Evolutionary conservation across 805 yeast genomes (phyloP), one percentile per base, ranked within the genome.

Genomic region (Tetrapisispora namnaoensis): DNA sequence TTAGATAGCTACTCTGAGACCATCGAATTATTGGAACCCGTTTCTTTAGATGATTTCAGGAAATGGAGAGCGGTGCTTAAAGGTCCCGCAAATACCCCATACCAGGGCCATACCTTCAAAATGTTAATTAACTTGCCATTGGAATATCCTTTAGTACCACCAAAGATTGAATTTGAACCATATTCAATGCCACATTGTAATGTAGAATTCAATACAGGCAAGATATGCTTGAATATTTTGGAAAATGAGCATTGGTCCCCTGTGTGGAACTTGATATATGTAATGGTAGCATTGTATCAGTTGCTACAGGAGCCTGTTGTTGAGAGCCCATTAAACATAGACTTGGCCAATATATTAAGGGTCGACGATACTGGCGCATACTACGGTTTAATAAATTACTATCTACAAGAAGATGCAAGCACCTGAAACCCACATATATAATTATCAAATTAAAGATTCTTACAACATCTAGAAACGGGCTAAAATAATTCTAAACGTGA

Each of bases 321-420:
- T 0, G 79, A 79, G 51, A 78, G 85, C 38, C 91, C 91, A 0
- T 63, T 84, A 45, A 82, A 84, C 57, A 70, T 84, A 16, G 90
- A 84, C 59, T 70, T 81, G 64, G 85, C 88, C 6, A 81, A 79
- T 54, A 57, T 83, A 34, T 68, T 71, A 51, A 73, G 81, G 50
- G 63, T 65, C 38, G 77, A 75, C 20, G 82, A 77, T 56, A 36
- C 30, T 3, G 62, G 58, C 2, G 80, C 76, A 0, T 73, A 75
- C 54, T 50, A 65, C 37, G 72, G 71, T 1, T 53, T 73, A 41
- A 66, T 76, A n/a, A 56, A 59, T 5, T 76, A 71, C 55, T 72
- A 74, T 53, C 36, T 58, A 3, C 34, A 42, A 11, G n/a, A 42
- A 42, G 44, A 42, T 32, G n/a, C 35, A 6, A 4, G 28, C 28